Evolutionary conservation across 2,329 filamentous ascomycete species (phyloP), one percentile per base, ranked within the genome.

Genomic region (Ophiocordyceps sinensis): DNA sequence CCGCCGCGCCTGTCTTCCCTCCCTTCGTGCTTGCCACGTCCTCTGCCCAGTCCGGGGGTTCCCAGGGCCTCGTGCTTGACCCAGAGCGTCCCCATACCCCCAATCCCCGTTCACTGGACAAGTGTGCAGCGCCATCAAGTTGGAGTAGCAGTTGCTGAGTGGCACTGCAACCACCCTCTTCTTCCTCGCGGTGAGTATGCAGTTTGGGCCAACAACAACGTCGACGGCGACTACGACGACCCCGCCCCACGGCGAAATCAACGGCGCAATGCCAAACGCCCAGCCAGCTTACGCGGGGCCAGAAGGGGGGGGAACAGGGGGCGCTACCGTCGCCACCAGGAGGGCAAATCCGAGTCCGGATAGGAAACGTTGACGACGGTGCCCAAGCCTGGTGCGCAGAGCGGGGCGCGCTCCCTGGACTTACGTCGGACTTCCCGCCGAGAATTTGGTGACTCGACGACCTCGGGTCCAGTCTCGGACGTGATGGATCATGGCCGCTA

Each of bases 141-240:
- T 37, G 40, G 35, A 32, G 37, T 15, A 15, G 36, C 41, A 44
- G 37, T 37, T 45, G 46, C 46, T 45, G 42, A 48, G 44, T 45
- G 47, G 45, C 43, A 45, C 42, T 44, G 26, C 48, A 51, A 44
- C 47, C 52, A 49, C 57, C 58, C 63, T 67, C 65, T 65, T 70
- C 65, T 64, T 70, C 61, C 61, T 63, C 58, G 51, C 52, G 62
- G 66, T 71, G 61, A 68, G 65, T 68, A 65, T 67, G 44, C 46
- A 47, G 52, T 52, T 39, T 47, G 34, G 43, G 43, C 45, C 48
- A 23, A 41, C 42, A 17, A 45, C 41, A 45, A 45, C 36, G 44
- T 55, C 44, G 49, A 57, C 37, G 53, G 53, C 38, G 52, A 61
- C 29, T 53, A 61, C 38, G 42, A 59, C 40, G 52, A 54, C 38